Evolutionary conservation across 1,139 yeast genomes (phyloP).

Genomic region (Pichia sp.): DNA sequence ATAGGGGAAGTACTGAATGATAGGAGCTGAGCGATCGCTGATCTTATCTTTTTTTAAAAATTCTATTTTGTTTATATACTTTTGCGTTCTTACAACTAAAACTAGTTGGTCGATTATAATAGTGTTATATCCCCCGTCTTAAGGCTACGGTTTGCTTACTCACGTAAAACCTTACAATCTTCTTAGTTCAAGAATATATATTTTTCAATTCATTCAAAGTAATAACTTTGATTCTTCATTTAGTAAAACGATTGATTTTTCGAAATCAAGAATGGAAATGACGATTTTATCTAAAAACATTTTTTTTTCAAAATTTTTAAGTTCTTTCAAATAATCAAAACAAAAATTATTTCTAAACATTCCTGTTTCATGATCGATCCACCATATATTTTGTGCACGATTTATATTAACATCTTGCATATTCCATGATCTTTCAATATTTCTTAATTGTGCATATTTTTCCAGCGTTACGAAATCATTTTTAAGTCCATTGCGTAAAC

Average conservation of each 20-base stretch:
- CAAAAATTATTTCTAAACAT: slow-evolving; percentile 13
- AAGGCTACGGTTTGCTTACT: too few species aligned
- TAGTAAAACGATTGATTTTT: slow-evolving; percentile 17
- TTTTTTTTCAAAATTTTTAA: slow-evolving; percentile 5
- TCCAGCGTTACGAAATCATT: slow-evolving; percentile 5
- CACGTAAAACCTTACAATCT: too few species aligned
- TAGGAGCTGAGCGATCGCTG: too few species aligned
- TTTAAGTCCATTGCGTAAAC: slow-evolving; percentile 2
- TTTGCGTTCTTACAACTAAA: too few species aligned
- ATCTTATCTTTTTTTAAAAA: too few species aligned
- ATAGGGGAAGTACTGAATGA: too few species aligned
- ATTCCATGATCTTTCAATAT: slow-evolving; percentile 8
- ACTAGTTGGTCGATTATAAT: too few species aligned
- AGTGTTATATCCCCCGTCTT: too few species aligned
- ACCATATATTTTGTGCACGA: slow-evolving; percentile 6
- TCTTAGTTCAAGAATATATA: neutral
- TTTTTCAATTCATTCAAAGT: slow-evolving; percentile 3
- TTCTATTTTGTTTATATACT: too few species aligned
- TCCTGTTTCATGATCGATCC: slow-evolving; percentile 8
- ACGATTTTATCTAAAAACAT: slow-evolving; percentile 9
- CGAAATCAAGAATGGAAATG: slow-evolving; percentile 16
- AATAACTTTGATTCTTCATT: slow-evolving; percentile 18
- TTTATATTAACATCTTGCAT: neutral
- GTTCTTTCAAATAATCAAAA: slow-evolving; percentile 16
- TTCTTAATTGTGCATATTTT: slow-evolving; percentile 12